Percentiles rank a stretch among this genome's conserved stretches.
These are phyloP conservation scores for Cordyceps farinosa DNA, from an alignment of 2,329 filamentous ascomycete genomes.

Conservation along the genomic window DNA sequence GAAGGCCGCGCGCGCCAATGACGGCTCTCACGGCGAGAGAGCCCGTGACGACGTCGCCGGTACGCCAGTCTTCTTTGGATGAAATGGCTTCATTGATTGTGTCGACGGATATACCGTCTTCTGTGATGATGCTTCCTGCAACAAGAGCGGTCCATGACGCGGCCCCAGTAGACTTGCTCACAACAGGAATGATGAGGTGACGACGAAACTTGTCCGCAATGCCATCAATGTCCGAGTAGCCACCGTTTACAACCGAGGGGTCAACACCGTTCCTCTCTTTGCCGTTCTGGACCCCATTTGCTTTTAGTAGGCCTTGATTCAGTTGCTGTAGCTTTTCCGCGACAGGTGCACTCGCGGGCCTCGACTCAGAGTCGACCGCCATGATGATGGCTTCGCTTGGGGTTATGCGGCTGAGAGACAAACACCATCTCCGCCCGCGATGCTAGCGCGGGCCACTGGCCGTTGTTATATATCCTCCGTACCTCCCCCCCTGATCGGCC, in stretches of 20 bases:
- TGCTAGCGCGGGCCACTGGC: neutral
- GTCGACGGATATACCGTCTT: constrained; percentile 1
- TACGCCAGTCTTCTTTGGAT: neutral
- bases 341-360: neutral
- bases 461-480: constrained; percentile 8
- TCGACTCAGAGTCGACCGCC: constrained; percentile 8
- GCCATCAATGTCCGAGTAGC: neutral
- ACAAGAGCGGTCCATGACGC: constrained; percentile 4
- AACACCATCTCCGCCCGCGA: neutral
- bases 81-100: constrained; percentile 4
- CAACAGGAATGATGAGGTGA: neutral
- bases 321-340: neutral
- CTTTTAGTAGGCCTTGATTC: neutral
- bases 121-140: neutral
- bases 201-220: constrained; percentile 13
- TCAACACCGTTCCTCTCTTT: neutral
- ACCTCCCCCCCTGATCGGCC: neutral
- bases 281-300: neutral
- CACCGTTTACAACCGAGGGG: neutral
- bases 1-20: constrained; percentile 4
- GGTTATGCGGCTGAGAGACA: neutral
- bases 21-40: neutral
- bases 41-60: neutral
- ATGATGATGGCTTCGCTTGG: constrained; percentile 8
- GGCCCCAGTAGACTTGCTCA: neutral